Base-by-base conservation (phyloP, 106 monocot species). In the Apostasia shenzhenica region DNA sequence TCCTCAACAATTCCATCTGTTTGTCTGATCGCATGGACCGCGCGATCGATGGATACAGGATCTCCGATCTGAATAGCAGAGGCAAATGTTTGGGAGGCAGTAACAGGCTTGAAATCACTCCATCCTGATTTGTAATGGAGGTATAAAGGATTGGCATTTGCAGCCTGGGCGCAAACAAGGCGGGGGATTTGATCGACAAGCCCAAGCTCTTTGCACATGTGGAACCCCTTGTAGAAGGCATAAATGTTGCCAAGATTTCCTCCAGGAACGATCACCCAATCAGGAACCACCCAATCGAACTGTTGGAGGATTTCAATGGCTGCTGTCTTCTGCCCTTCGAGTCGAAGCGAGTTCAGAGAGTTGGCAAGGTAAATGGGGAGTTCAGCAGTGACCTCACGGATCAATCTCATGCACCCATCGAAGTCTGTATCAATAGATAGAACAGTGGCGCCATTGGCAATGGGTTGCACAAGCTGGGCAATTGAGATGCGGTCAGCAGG, bases 211-310 rank as follows among this genome's bases (percentile, higher is more conserved):
- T 86, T 85, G 80, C 95, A 95, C 91, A 95, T 91, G 65, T 87
- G 80, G 61, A 95, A 95, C 0, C 95, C 95, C 66, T 95, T 95
- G 61, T 86, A 95, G 76, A 95, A 95, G 8, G 95, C 95, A 41
- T 95, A 95, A 51, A 95, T 95, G 71, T 95, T 95, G 9, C 94
- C 94, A 2, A 94, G 85, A 58, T 94, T 94, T 39, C 95, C 95
- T 6, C 95, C 95, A 0, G 95, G 95, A 40, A 95, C 88, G 5
- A 95, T 78, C 63, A 95, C 88, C 95, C 95, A 95, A 55, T 95
- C 95, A 0, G 95, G 95, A 42, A 95, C 95, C 67, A 88, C 91
- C 95, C 95, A 95, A 58, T 95, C 91, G 54, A 95, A 95, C 75
- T 95, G 91, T 72, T 95, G 95, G 5, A 95, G 76, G 67, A 95